Percentiles rank a stretch among this genome's conserved stretches.
phyloP scores from a whole-genome alignment of 768 basidiomycete species.

The Tricholoma terreum region DNA sequence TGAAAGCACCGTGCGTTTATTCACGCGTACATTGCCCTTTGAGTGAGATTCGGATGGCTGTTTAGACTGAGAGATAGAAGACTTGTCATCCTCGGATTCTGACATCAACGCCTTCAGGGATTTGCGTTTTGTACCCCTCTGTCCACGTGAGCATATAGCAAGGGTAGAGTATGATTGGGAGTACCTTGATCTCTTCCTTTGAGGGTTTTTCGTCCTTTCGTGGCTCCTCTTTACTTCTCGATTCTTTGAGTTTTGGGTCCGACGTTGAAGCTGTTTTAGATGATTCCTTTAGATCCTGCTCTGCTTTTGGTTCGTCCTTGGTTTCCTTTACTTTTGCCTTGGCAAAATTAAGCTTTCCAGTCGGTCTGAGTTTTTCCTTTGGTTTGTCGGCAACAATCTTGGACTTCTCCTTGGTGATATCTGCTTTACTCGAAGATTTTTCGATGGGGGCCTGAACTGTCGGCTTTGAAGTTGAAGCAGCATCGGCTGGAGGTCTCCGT shows the following conservation, averaged over 20 bases:
- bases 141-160: background rate
- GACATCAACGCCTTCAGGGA: constrained; percentile 28
- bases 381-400: constrained; percentile 10
- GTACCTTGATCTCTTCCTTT: constrained; percentile 8
- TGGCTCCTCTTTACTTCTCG: constrained; percentile 16
- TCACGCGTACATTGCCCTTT: constrained; percentile 32
- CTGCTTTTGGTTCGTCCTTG: constrained; percentile 1
- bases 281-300: constrained; percentile 11
- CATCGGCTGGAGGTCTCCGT: constrained; percentile 17
- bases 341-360: constrained; percentile 18
- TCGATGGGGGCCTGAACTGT: constrained; percentile 10
- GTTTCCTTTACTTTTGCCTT: constrained; percentile 16
- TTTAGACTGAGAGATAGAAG: constrained; percentile 3
- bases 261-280: constrained; percentile 1
- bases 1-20: constrained; percentile 50
- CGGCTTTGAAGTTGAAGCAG: constrained; percentile 8
- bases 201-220: constrained; percentile 2
- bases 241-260: constrained; percentile 7
- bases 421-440: constrained; percentile 12
- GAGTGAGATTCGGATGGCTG: constrained; percentile 2
- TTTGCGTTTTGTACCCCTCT: constrained; percentile 47
- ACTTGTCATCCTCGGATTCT: constrained; percentile 23
- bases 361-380: constrained; percentile 14
- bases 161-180: background rate
- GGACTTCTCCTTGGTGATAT: constrained; percentile 5